phyloP scores from a whole-genome alignment of 2,329 filamentous ascomycete species.

The Grosmannia clavigera region DNA sequence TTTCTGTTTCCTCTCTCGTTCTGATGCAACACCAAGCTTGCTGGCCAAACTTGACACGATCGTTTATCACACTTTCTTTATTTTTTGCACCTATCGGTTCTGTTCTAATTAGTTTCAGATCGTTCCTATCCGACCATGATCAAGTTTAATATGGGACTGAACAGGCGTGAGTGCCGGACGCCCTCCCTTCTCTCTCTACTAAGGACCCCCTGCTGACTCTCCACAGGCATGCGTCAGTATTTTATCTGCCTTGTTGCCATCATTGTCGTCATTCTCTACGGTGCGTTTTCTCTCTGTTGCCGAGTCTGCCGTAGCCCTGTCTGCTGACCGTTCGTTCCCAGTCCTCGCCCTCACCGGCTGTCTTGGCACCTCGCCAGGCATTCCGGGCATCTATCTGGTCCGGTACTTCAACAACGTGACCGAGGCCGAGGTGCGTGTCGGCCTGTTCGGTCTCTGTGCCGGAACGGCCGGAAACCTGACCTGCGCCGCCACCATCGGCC shows the following conservation, averaged over 20 bases:
- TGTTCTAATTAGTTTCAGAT: background rate
- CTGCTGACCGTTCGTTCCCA: background rate
- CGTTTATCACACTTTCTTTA: background rate
- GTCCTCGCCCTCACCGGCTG: slow-evolving; percentile 13
- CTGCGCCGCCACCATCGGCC: slow-evolving; percentile 9
- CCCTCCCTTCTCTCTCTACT: background rate
- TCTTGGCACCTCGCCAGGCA: slow-evolving; percentile 13
- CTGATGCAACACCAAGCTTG: background rate
- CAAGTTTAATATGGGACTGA: background rate
- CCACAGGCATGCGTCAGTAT: slow-evolving; percentile 2
- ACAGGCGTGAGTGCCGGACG: background rate
- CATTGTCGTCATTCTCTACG: slow-evolving; percentile 4
- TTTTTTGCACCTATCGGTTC: background rate
- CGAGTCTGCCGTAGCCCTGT: too few relatives aligned
- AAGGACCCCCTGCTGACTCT: background rate
- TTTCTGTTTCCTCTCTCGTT: background rate
- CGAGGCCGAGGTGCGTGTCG: slow-evolving; percentile 11
- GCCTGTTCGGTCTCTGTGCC: slow-evolving; percentile 13
- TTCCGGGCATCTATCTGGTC: slow-evolving; percentile 13
- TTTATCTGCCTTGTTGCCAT: slow-evolving; percentile 4
- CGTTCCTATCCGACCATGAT: background rate
- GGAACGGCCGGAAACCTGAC: slow-evolving; percentile 8
- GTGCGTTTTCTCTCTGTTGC: background rate
- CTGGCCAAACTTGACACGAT: background rate
- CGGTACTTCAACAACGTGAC: slow-evolving; percentile 11